Evolutionary conservation across 2,329 filamentous ascomycete genomes (phyloP), one percentile per base, ranked within the genome.

Genomic region (Aaosphaeria pasadenensis): DNA sequence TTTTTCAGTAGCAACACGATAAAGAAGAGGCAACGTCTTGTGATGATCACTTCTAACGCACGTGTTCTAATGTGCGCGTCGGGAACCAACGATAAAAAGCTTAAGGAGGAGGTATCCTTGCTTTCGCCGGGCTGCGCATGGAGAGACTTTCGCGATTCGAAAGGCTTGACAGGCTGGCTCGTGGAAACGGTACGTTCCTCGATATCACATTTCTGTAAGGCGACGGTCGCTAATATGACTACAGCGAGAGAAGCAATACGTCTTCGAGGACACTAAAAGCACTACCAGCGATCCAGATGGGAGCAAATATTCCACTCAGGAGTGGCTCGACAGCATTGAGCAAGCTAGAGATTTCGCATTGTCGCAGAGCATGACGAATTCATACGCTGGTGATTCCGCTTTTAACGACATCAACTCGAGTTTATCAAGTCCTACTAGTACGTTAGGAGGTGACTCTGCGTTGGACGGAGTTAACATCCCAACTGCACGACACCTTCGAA

Each of bases 11-110:
- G 91, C 45, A 91, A 85, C 63, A 89, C 88, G 7, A 88, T 88
- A 6, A 99, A 97, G 75, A 96, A 96, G 73, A 81, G 91, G 55
- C 91, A 96, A 67, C 82, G 94, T 42, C 77, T 99, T 46, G 94
- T 99, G 5, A 91, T 99, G 85, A 84, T 99, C 46, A 99, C 94
- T 3, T 95, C 90, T 1, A 90, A 88, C 59, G 94, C 88, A 11
- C 85, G 94, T 39, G 87, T 99, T 45, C 85, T 99, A 42, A 80
- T 99, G 63, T 92, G 90, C 9, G 89, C 94, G 5, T 87, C 91
- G 28, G 91, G 92, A 5, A 94, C 92, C 0, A 94, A 96, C 55
- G 92, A 97, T 66, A 99, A 99, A 74, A 91, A 94, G 69, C 82
- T 90, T 24, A 99, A 99, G 69, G 82, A 89, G 60, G 94, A 99